Base-by-base conservation (phyloP, 495 filamentous ascomycete species). In the Penicillium canescens region DNA sequence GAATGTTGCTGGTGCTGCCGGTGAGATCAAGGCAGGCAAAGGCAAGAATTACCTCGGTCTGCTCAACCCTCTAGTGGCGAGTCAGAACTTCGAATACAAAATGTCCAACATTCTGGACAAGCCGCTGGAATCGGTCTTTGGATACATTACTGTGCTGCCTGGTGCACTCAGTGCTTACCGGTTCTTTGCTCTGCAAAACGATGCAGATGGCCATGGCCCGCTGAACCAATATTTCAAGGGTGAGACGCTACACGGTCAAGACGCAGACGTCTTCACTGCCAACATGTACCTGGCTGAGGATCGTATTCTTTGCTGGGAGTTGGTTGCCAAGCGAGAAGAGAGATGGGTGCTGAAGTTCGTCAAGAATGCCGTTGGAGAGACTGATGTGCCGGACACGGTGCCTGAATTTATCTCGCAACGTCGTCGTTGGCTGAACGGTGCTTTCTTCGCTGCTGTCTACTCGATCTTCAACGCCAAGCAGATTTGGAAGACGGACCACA, bases 221-320 rank as follows among this genome's bases (percentile, higher is more conserved):
- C 69, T 99, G 41, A 96, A 91, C 65, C 94, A 99, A 71, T 99
- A 99, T 70, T 99, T 99, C 83, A 98, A 98, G 74, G 95, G 95
- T 55, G 95, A 99, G 73, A 97, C 92, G 2, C 68, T 99, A 49
- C 93, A 96, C 65, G 95, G 95, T 10, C 90, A 96, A 61, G 91
- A 98, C 66, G 94, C 95, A 4, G 95, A 98, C 66, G 92, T 99
- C 6, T 99, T 99, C 65, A 98, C 95, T 0, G 95, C 95, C 5
- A 99, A 99, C 63, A 99, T 99, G 95, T 98, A 98, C 63, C 78
- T 99, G 41, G 95, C 95, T 11, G 95, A 99, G 67, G 95, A 99
- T 76, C 88, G 95, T 72, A 99, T 99, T 70, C 79, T 99, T 13
- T 99, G 95, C 72, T 99, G 93, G 93, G 95, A 99, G 82, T 72